Percentiles rank a stretch among this genome's conserved stretches.
These are phyloP conservation scores for Sphagnum contortum DNA, from an alignment of 225 moss, liverwort and hornwort genomes.

Conservation along the genomic window DNA sequence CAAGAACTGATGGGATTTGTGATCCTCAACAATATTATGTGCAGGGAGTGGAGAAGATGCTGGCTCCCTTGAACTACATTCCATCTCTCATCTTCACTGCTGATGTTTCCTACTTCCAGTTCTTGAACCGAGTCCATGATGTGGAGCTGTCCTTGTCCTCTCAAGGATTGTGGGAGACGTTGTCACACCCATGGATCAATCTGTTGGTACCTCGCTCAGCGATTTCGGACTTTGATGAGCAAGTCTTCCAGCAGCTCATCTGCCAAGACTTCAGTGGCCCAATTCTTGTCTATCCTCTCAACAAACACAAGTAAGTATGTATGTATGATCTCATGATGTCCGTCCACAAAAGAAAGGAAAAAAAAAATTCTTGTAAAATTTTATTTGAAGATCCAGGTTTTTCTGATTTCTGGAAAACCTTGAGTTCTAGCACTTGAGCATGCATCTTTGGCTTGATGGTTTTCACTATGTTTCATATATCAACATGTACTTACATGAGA, in stretches of 20 bases:
- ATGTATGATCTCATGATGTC: neutral
- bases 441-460: too few relatives aligned
- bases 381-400: too few relatives aligned
- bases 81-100: slow-evolving; percentile 23
- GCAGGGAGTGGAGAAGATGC: slow-evolving; percentile 22
- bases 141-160: slow-evolving; percentile 21
- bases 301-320: slow-evolving; percentile 44
- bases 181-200: slow-evolving; percentile 51
- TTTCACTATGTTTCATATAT: too few relatives aligned
- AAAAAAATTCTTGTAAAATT: neutral
- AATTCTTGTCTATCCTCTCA: slow-evolving; percentile 38
- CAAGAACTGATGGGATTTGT: neutral
- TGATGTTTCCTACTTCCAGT: slow-evolving; percentile 30
- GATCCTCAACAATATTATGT: neutral
- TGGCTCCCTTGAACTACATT: slow-evolving; percentile 28
- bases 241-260: slow-evolving; percentile 21
- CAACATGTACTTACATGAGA: too few relatives aligned
- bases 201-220: slow-evolving; percentile 37
- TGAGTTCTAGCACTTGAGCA: too few relatives aligned
- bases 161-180: slow-evolving; percentile 27
- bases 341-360: too few relatives aligned
- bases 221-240: slow-evolving; percentile 24
- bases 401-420: too few relatives aligned
- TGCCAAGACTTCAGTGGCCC: slow-evolving; percentile 26
- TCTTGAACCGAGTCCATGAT: slow-evolving; percentile 38